These are phyloP conservation scores for Hygrocybe coccinea DNA, from an alignment of 768 basidiomycete species.

Conservation along the genomic window DNA sequence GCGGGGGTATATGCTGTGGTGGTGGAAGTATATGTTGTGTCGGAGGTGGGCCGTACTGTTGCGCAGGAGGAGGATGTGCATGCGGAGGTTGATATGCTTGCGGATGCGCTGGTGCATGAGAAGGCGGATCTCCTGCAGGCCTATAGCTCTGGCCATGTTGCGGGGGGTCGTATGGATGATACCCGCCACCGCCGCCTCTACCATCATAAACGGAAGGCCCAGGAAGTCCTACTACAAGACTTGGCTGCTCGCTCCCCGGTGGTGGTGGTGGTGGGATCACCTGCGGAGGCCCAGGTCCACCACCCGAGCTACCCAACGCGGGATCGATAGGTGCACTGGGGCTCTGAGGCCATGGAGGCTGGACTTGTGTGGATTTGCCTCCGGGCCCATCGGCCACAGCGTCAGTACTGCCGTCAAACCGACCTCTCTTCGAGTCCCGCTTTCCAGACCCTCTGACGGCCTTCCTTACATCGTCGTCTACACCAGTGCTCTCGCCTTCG, in stretches of 20 bases:
- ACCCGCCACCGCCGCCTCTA: constrained; percentile 4
- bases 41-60: constrained; percentile 10
- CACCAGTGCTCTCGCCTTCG: constrained; percentile 18
- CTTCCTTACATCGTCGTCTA: constrained; percentile 1
- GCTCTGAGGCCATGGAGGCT: constrained; percentile 8
- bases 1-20: constrained; percentile 1
- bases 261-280: constrained; percentile 13
- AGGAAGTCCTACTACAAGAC: background rate
- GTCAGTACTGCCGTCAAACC: constrained; percentile 29
- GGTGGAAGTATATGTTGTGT: constrained; percentile 3
- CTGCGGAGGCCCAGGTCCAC: constrained; percentile 8
- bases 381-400: constrained; percentile 1
- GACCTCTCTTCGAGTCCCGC: constrained; percentile 35
- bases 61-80: background rate
- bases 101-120: background rate
- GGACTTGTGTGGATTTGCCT: constrained; percentile 14
- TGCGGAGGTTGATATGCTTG: background rate
- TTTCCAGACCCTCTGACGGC: constrained; percentile 11
- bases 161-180: constrained; percentile 8
- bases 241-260: constrained; percentile 4
- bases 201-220: constrained; percentile 7
- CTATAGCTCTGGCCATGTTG: constrained; percentile 8
- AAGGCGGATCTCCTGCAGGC: background rate
- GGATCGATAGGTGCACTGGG: constrained; percentile 27
- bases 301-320: constrained; percentile 21